phyloP scores from a whole-genome alignment of 345 rosid species.

The Rubroshorea leprosula region DNA sequence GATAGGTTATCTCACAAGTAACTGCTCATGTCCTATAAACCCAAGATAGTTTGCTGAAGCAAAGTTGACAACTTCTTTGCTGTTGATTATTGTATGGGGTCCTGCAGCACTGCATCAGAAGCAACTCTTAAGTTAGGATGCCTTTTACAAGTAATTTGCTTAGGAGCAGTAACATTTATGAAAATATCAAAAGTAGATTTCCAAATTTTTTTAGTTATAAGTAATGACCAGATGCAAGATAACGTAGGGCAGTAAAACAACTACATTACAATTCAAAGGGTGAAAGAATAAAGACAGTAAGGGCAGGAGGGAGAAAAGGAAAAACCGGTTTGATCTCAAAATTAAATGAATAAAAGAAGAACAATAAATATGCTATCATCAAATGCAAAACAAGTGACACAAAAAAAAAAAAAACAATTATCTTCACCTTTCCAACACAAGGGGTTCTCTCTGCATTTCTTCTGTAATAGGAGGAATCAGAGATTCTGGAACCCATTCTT shows the following conservation, averaged over 20 bases:
- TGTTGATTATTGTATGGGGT: constrained; percentile 68
- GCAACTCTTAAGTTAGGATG: constrained; percentile 16
- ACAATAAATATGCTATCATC: too few relatives aligned
- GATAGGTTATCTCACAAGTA: constrained; percentile 49
- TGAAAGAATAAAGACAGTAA: not conserved
- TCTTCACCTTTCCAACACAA: constrained; percentile 75
- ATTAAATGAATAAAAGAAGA: too few relatives aligned
- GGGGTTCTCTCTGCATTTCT: constrained; percentile 67
- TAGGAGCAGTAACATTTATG: not conserved
- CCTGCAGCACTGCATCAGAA: constrained; percentile 76
- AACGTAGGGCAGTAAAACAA: not conserved
- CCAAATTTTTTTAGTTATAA: not conserved
- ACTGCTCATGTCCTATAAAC: constrained; percentile 70
- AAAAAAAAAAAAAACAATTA: too few relatives aligned
- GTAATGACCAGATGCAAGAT: not conserved
- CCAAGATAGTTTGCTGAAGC: constrained; percentile 98
- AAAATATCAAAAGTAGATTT: constrained; percentile 1
- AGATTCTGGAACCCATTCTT: constrained; percentile 94
- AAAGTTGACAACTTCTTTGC: constrained; percentile 90
- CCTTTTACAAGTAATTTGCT: not conserved
- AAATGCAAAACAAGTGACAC: not conserved
- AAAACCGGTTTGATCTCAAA: not conserved
- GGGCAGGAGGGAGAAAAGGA: not conserved
- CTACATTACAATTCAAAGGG: not conserved
- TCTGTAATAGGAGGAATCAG: constrained; percentile 75